Conservation (phyloP, 176 grass and related monocot genomes). For the Eremochloa ophiuroides region DNA sequence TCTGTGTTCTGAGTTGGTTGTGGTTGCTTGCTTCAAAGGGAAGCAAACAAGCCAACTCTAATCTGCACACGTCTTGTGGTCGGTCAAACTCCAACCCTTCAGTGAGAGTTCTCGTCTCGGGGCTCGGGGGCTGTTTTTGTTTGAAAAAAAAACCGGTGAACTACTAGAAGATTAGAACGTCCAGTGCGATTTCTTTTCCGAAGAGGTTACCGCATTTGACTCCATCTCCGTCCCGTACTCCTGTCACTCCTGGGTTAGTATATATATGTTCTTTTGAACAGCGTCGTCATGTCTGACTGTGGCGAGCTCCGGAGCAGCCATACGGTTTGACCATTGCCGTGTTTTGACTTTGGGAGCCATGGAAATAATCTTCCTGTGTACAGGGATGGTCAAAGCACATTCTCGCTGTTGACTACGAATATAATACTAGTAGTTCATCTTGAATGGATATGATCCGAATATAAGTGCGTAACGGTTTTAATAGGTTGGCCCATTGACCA, state of each 20-base stretch:
- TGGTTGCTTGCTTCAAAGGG: not conserved
- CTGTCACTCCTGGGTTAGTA: not conserved
- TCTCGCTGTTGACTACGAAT: too few species aligned
- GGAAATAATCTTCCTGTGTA: too few species aligned
- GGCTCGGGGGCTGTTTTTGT: too few species aligned
- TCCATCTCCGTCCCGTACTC: not conserved
- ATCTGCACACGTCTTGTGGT: not conserved
- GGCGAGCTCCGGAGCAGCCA: not conserved
- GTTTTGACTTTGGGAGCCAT: not conserved
- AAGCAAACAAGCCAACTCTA: too few species aligned
- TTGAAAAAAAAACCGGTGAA: not conserved
- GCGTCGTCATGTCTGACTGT: not conserved
- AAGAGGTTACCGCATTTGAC: not conserved
- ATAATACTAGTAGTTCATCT: too few species aligned
- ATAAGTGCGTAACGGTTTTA: too few species aligned
- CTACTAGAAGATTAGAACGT: not conserved
- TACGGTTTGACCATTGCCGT: not conserved
- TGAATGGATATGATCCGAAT: too few species aligned
- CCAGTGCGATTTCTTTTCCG: not conserved
- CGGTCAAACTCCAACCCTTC: not conserved
- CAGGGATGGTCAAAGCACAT: too few species aligned
- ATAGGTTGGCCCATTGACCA: too few species aligned
- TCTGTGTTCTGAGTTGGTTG: too few species aligned
- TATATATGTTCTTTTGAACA: not conserved
- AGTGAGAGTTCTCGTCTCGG: too few species aligned